phyloP scores from a whole-genome alignment of 2,329 filamentous ascomycete species.

The Colletotrichum scovillei region DNA sequence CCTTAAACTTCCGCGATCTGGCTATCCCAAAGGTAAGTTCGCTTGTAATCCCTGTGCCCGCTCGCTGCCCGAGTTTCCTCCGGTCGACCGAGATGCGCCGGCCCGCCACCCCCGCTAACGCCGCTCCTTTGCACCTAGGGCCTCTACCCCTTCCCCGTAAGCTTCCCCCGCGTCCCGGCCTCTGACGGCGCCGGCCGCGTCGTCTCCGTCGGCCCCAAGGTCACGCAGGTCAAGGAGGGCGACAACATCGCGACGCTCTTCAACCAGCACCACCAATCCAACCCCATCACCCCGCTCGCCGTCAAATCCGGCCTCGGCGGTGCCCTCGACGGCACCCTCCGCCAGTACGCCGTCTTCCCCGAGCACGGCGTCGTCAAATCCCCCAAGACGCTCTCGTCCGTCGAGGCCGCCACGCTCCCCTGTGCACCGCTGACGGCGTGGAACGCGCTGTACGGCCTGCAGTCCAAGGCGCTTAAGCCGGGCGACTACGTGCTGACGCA shows the following conservation, averaged over 20 bases:
- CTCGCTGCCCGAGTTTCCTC: background rate
- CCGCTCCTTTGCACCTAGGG: slow-evolving; percentile 44
- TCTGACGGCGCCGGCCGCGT: slow-evolving; percentile 67
- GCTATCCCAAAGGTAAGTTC: slow-evolving; percentile 54
- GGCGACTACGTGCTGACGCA: slow-evolving; percentile 73
- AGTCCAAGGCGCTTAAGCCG: slow-evolving; percentile 57
- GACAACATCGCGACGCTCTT: slow-evolving; percentile 72
- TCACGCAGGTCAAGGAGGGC: slow-evolving; percentile 61
- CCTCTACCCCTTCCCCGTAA: slow-evolving; percentile 56
- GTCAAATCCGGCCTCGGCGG: slow-evolving; percentile 73
- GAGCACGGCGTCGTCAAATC: slow-evolving; percentile 75
- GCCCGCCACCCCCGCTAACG: slow-evolving; percentile 12
- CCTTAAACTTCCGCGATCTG: slow-evolving; percentile 67
- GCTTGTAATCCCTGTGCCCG: background rate
- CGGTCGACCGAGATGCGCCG: background rate
- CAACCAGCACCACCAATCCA: slow-evolving; percentile 64
- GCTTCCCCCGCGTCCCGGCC: slow-evolving; percentile 58
- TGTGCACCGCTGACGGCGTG: slow-evolving; percentile 74
- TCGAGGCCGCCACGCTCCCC: slow-evolving; percentile 67
- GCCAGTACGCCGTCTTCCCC: slow-evolving; percentile 74
- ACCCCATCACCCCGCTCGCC: slow-evolving; percentile 48
- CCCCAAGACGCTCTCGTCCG: slow-evolving; percentile 64
- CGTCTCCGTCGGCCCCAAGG: slow-evolving; percentile 60
- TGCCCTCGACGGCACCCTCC: slow-evolving; percentile 73
- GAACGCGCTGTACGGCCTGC: slow-evolving; percentile 72